Evolutionary conservation across 164 flowering plant species (phyloP).

Genomic region (Hamamelis virginiana): DNA sequence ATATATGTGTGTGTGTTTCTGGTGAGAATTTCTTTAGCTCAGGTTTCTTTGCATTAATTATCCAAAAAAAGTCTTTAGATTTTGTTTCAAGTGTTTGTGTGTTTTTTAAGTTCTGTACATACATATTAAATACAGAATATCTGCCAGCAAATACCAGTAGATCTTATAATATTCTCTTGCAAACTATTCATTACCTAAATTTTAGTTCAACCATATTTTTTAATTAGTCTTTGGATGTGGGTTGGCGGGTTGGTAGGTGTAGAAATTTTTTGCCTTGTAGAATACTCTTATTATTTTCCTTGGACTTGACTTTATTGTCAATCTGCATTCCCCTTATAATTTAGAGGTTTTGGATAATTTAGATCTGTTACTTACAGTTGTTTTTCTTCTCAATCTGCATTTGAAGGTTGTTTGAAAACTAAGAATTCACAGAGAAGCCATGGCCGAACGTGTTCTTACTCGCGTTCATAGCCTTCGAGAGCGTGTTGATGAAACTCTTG

Average conservation of each 20-base stretch:
- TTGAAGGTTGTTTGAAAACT: constrained; percentile 15
- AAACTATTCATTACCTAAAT: neutral
- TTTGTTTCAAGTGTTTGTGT: neutral
- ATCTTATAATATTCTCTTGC: neutral
- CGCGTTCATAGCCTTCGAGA: constrained; percentile 68
- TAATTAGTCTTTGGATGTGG: too few species aligned
- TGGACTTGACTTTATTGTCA: constrained; percentile 2
- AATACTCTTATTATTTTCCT: neutral
- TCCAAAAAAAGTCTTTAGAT: too few species aligned
- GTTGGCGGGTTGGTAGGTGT: neutral
- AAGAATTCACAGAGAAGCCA: constrained; percentile 14
- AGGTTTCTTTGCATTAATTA: too few species aligned
- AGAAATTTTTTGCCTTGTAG: neutral
- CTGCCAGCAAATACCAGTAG: neutral
- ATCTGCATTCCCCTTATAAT: neutral
- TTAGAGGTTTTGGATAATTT: neutral
- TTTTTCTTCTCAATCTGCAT: constrained; percentile 6
- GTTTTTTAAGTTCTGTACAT: neutral
- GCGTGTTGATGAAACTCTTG: constrained; percentile 54
- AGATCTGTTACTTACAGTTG: constrained; percentile 5
- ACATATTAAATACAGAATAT: neutral
- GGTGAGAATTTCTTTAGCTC: too few species aligned
- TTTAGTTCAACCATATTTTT: neutral
- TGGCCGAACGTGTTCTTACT: constrained; percentile 44
- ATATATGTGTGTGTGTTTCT: too few species aligned